Conservation (phyloP, 257 asterid species). For the Nicotiana sylvestris region DNA sequence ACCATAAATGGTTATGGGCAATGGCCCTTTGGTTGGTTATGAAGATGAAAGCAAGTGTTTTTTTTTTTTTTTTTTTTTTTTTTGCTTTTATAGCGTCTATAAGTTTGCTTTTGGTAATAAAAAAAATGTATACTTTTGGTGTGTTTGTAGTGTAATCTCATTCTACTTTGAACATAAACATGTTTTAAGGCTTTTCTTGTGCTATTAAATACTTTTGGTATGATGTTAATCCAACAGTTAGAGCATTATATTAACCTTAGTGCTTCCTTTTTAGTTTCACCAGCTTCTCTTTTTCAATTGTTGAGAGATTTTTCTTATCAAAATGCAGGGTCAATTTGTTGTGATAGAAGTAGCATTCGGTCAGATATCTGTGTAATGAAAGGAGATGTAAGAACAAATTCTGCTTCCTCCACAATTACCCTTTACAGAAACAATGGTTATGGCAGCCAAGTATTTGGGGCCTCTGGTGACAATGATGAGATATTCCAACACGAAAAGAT, state of each 20-base stretch:
- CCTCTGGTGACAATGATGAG: constrained; percentile 10
- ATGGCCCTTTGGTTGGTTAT: background rate
- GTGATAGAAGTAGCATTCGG: constrained; percentile 57
- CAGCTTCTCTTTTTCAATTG: background rate
- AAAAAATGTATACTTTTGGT: background rate
- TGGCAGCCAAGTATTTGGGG: background rate
- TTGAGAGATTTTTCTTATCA: background rate
- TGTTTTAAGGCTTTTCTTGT: background rate
- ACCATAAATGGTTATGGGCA: background rate
- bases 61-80: background rate
- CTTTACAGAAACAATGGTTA: constrained; percentile 24
- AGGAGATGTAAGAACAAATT: constrained; percentile 56
- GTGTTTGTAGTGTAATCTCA: background rate
- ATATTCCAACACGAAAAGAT: constrained; percentile 58
- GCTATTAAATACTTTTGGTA: background rate
- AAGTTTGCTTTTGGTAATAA: too few relatives aligned
- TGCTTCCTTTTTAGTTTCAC: background rate
- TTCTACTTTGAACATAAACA: background rate
- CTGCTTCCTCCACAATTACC: constrained; percentile 31
- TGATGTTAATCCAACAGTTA: background rate
- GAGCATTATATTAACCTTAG: background rate
- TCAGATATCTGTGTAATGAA: constrained; percentile 56
- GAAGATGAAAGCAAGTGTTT: background rate
- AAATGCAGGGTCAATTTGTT: constrained; percentile 56
- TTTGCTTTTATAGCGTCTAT: too few relatives aligned